Conservation (phyloP, 2,329 filamentous ascomycete genomes). For the Ophiostoma quercus region DNA sequence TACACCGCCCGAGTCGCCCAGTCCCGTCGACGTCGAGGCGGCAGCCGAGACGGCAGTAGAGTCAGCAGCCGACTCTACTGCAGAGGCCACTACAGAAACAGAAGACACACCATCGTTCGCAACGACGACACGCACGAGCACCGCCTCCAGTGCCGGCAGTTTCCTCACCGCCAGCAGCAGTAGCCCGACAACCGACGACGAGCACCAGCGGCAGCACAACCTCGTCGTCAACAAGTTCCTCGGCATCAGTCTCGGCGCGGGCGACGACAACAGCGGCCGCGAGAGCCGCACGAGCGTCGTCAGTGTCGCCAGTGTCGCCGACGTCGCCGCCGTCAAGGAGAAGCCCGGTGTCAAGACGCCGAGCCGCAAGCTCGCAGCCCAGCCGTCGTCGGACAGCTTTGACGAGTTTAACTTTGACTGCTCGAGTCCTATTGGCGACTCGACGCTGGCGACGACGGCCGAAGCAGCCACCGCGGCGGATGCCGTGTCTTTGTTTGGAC, state of each 20-base stretch:
- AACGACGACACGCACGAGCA: slow-evolving; percentile 21
- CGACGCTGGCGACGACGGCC: not conserved
- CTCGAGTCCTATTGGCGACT: not conserved
- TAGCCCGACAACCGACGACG: slow-evolving; percentile 21
- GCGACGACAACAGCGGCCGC: slow-evolving; percentile 59
- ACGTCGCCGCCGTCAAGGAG: slow-evolving; percentile 74
- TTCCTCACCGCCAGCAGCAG: slow-evolving; percentile 14
- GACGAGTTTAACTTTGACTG: not conserved
- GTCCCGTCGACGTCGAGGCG: slow-evolving; percentile 19
- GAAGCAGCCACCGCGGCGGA: slow-evolving; percentile 31
- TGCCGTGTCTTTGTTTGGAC: slow-evolving; percentile 29
- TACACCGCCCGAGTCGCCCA: slow-evolving; percentile 28
- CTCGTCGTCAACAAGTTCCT: slow-evolving; percentile 54
- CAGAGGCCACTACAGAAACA: slow-evolving; percentile 4
- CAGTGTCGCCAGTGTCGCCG: slow-evolving; percentile 73
- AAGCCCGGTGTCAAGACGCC: slow-evolving; percentile 79
- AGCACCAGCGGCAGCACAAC: slow-evolving; percentile 8
- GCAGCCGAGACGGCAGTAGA: not conserved
- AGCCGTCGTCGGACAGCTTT: slow-evolving; percentile 24
- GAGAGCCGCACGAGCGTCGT: slow-evolving; percentile 71
- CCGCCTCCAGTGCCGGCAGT: slow-evolving; percentile 16
- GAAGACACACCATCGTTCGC: slow-evolving; percentile 11
- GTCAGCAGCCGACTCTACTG: slow-evolving; percentile 1
- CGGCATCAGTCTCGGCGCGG: slow-evolving; percentile 64
- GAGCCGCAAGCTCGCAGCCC: slow-evolving; percentile 46